Base-by-base conservation (phyloP, 805 yeast genomes). In the Pichia californica region DNA sequence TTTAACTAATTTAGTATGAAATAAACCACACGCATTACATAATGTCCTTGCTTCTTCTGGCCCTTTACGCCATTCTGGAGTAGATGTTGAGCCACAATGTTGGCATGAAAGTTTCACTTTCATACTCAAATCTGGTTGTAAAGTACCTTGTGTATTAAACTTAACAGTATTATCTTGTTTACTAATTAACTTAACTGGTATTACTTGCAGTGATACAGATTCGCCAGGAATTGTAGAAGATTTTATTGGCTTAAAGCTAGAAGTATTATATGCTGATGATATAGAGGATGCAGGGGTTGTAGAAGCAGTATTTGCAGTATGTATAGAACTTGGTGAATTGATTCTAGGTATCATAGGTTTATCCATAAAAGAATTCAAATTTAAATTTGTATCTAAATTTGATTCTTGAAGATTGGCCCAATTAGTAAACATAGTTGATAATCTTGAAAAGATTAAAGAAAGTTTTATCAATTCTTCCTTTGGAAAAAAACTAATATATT, bases 61-160 rank as follows among this genome's bases (percentile, higher is more conserved):
- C 0, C 96, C 97, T 48, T 83, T 70, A 57, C 97, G 72, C 97
- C 97, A 88, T 61, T 89, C 96, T 0, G 96, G 96, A 0, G 95
- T 85, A 37, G 77, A 78, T 25, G 69, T 69, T 2, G 81, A 76
- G 0, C 81, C 81, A 64, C 96, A 88, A 52, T 88, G 95, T 29
- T 66, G 56, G 54, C 91, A 83, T 8, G 59, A 49, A 7, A 55
- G 47, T 33, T 57, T 58, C 6, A 58, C 55, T 40, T 53, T 58
- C 13, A 56, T 42, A 37, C 69, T 61, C 18, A 67, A 52, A 19
- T 64, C 70, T 31, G 61, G 62, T 29, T 64, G 66, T 15, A 67
- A 45, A 5, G 58, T 57, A 2, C 68, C 69, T 31, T 60, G 66
- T 0, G 62, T 61, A 13, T 42, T 53, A 41, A 58, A 54, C n/a